Evolutionary conservation across 805 yeast genomes (phyloP).

Genomic region (Tetrapisispora pingtungensis): DNA sequence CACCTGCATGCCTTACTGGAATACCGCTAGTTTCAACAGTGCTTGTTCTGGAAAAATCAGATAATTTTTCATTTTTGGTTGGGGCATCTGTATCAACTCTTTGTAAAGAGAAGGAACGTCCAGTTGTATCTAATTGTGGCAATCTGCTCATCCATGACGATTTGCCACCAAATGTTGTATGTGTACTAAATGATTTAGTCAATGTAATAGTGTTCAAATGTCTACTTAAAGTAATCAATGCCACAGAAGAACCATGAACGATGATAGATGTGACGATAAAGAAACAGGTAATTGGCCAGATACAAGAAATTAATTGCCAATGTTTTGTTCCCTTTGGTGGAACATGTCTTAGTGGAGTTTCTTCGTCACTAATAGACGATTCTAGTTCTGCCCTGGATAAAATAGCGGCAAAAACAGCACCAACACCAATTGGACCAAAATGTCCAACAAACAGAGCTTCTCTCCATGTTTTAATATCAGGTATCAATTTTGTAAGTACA

Average conservation of each 20-base stretch:
- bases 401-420: constrained; percentile 78
- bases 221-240: constrained; percentile 64
- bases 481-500: constrained; percentile 64
- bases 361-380: constrained; percentile 36
- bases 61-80: constrained; percentile 3
- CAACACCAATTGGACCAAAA: constrained; percentile 94
- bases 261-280: constrained; percentile 71
- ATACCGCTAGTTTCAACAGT: constrained; percentile 54
- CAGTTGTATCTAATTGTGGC: constrained; percentile 58
- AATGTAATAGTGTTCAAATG: constrained; percentile 86
- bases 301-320: constrained; percentile 47
- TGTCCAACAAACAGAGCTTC: constrained; percentile 92
- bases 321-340: constrained; percentile 42
- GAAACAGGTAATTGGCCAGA: constrained; percentile 82
- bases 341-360: constrained; percentile 45
- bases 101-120: constrained; percentile 71
- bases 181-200: constrained; percentile 79
- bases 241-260: constrained; percentile 88
- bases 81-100: constrained; percentile 54
- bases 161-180: constrained; percentile 45
- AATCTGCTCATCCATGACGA: constrained; percentile 77
- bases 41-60: constrained; percentile 23
- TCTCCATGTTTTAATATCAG: constrained; percentile 85
- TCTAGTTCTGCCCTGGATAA: constrained; percentile 68
- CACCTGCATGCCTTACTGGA: constrained; percentile 65